phyloP scores from a whole-genome alignment of 768 basidiomycete species.

The Collybiopsis confluens region DNA sequence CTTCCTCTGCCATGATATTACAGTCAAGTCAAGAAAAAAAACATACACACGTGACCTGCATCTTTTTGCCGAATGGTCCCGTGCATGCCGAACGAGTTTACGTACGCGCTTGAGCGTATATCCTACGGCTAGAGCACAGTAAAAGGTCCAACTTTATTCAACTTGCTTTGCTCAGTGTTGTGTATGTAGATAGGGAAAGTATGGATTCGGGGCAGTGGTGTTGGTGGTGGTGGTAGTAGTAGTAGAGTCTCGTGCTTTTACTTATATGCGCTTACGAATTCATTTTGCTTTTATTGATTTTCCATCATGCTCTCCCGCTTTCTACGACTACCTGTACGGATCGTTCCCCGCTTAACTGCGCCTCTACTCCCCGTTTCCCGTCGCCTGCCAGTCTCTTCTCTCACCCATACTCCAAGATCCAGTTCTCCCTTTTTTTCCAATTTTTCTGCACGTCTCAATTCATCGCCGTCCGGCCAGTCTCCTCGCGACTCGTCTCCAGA shows the following conservation, averaged over 20 bases:
- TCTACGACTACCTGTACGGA: conserved; percentile 42
- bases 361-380: conserved; percentile 47
- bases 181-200: too few relatives aligned
- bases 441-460: conserved; percentile 43
- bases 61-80: too few relatives aligned
- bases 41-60: conserved; percentile 21
- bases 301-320: conserved; percentile 29
- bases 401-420: conserved; percentile 25
- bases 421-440: conserved; percentile 45
- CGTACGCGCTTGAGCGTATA: too few relatives aligned
- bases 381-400: conserved; percentile 20
- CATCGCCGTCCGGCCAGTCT: conserved; percentile 28
- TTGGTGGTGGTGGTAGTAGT: too few relatives aligned
- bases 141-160: too few relatives aligned
- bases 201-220: too few relatives aligned
- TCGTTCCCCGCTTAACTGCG: conserved; percentile 40
- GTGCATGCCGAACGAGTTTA: neutral
- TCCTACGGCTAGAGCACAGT: too few relatives aligned
- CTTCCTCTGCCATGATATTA: conserved; percentile 7
- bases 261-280: too few relatives aligned
- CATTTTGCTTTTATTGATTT: too few relatives aligned
- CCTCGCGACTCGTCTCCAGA: conserved; percentile 30
- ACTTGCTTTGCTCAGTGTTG: too few relatives aligned
- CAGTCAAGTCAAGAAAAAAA: conserved; percentile 46
- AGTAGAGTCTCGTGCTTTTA: too few relatives aligned